Evolutionary conservation across 2,329 filamentous ascomycete species (phyloP), one percentile per base, ranked within the genome.

Genomic region (Diaporthe citriasiana): DNA sequence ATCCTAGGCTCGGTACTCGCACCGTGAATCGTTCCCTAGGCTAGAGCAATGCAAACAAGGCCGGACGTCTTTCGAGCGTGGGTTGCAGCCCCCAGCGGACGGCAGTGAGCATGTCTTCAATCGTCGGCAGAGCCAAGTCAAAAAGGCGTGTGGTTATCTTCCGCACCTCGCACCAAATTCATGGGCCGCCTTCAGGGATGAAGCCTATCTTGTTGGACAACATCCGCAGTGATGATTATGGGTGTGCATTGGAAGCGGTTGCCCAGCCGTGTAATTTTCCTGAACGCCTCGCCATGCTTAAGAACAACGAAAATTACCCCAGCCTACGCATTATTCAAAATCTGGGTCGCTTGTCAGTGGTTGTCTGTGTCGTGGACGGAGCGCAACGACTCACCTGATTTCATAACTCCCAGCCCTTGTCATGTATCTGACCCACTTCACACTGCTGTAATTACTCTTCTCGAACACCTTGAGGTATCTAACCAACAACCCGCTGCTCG

Each of bases 361-460:
- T 8, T 45, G 42, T 38, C 22, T 51, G 40, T 6, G 17, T 13
- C 9, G 38, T n/a, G 8, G n/a, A n/a, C 3, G 56, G 25, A 88
- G 60, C 45, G 45, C 17, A 15, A 33, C 6, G 38, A 75, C 85
- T 79, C 78, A 97, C 93, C 95, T 89, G 82, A 99, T 98, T 86
- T 99, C 97, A 84, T 99, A 99, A 83, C 95, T 98, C 38, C 97
- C 97, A 22, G 96, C 97, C 78, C 96, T 92, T 25, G 97, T 99
- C 97, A 99, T 98, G 84, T 99, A 99, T 79, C 97, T 89, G 79
- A 99, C 97, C 97, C 97, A 99, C 84, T 99, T 99, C 65, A 99
- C 97, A 81, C 95, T 98, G 76, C 94, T 97, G 83, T 99, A 99
- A 84, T 98, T 98, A 84, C 91, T 97, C 91, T 99, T 99, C 87